A percentile compares a stretch with the other conserved stretches of the same genome.
Conservation (phyloP, 257 asterid species). For the Jasminum sambac region DNA sequence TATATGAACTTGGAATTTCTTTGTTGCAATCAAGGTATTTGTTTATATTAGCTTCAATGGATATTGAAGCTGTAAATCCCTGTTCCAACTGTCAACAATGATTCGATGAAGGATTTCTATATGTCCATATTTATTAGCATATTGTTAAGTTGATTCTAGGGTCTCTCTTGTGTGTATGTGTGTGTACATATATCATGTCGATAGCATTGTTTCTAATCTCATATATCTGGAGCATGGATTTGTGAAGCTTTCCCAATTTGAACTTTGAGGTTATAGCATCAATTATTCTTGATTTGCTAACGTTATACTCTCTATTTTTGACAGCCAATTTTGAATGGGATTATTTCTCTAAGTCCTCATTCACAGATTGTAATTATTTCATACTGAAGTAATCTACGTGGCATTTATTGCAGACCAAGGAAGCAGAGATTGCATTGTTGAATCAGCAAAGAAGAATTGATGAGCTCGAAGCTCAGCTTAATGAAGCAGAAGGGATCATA, state of each 20-base stretch:
- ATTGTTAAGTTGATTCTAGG: background rate
- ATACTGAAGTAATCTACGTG: conserved; percentile 4
- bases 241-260: background rate
- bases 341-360: background rate
- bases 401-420: conserved; percentile 43
- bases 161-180: background rate
- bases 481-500: conserved; percentile 80
- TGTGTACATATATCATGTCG: background rate
- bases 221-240: background rate
- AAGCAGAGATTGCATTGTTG: conserved; percentile 41
- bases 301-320: background rate
- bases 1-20: background rate
- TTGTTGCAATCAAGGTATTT: background rate
- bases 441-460: conserved; percentile 44
- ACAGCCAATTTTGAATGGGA: conserved; percentile 7
- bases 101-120: background rate
- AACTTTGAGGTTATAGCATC: background rate
- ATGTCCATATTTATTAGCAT: background rate
- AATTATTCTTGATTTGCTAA: background rate
- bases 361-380: conserved; percentile 8
- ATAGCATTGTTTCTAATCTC: background rate
- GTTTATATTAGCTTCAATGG: background rate
- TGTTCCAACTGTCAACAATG: background rate
- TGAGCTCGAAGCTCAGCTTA: conserved; percentile 73
- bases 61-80: background rate